Percentiles rank a stretch among this genome's conserved stretches.
These are phyloP conservation scores for Tetrahymena thermophila DNA, from an alignment of 73 alveolate species.

Conservation along the genomic window DNA sequence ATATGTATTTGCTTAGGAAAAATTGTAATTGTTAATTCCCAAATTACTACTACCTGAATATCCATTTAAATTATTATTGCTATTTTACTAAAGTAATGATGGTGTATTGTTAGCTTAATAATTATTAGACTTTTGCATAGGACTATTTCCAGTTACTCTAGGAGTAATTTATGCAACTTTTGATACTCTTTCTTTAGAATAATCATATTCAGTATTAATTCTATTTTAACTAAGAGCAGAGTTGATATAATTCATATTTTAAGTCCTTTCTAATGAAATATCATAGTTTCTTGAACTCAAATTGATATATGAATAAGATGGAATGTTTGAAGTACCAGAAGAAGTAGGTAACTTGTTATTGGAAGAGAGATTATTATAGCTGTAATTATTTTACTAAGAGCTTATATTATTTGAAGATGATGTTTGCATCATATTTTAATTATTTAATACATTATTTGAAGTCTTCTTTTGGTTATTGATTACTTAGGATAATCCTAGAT, in stretches of 20 bases:
- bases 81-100: not conserved
- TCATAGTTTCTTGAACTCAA: not conserved
- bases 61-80: not conserved
- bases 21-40: not conserved
- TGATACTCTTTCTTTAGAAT: not conserved
- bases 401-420: not conserved
- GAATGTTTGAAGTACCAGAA: not conserved
- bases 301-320: not conserved
- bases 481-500: not conserved
- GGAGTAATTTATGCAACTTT: not conserved
- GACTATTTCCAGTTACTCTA: not conserved
- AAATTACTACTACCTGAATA: not conserved
- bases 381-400: not conserved
- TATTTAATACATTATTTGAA: not conserved
- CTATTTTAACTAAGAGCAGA: not conserved
- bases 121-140: not conserved
- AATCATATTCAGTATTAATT: not conserved
- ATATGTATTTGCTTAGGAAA: not conserved
- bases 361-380: not conserved
- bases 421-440: not conserved
- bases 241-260: not conserved
- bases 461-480: not conserved
- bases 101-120: not conserved
- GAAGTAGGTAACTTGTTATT: not conserved
- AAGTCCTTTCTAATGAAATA: not conserved